A percentile compares a stretch with the other conserved stretches of the same genome.
phyloP scores from a whole-genome alignment of 805 yeast species.

The Limtongia smithiae region DNA sequence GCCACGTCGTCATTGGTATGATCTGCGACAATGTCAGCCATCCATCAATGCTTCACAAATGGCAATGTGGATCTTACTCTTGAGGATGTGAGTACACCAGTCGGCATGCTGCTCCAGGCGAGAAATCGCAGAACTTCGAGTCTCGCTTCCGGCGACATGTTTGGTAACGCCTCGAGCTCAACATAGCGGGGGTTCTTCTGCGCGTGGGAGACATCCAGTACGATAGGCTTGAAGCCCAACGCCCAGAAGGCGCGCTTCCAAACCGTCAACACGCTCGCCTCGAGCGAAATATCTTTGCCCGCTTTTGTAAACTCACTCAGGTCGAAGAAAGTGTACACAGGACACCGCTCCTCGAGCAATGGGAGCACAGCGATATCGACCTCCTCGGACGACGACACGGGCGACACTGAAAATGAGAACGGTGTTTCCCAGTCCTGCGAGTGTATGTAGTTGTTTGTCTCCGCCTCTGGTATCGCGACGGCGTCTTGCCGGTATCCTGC shows the following conservation, averaged over 20 bases:
- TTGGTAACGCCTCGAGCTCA: slow-evolving; percentile 9
- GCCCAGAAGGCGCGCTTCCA: slow-evolving; percentile 35
- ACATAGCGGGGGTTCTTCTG: slow-evolving; percentile 22
- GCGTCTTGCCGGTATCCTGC: no score
- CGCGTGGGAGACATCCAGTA: slow-evolving; percentile 27
- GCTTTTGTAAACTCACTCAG: slow-evolving; percentile 2
- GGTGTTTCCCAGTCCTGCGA: slow-evolving; percentile 25
- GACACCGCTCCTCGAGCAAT: slow-evolving; percentile 19
- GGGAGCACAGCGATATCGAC: slow-evolving; percentile 25
- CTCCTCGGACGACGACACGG: slow-evolving; percentile 7
- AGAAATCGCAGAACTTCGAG: slow-evolving; percentile 21
- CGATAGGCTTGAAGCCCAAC: slow-evolving; percentile 33
- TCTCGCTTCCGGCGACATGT: slow-evolving; percentile 8
- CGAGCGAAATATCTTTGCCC: slow-evolving; percentile 21
- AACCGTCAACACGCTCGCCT: slow-evolving; percentile 24
- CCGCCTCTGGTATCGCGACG: slow-evolving; percentile 1
- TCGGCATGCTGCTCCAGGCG: slow-evolving; percentile 32
- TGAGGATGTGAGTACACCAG: slow-evolving; percentile 32
- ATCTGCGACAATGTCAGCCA: no score
- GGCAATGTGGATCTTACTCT: slow-evolving; percentile 13
- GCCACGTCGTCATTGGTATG: slow-evolving; percentile 29
- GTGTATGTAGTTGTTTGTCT: slow-evolving; percentile 20
- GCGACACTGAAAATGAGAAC: slow-evolving; percentile 24
- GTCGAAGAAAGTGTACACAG: slow-evolving; percentile 26
- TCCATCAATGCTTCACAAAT: background rate